Evolutionary conservation across 176 grass and related monocot species (phyloP), one percentile per base, ranked within the genome.

Genomic region (Oryza brachyantha): DNA sequence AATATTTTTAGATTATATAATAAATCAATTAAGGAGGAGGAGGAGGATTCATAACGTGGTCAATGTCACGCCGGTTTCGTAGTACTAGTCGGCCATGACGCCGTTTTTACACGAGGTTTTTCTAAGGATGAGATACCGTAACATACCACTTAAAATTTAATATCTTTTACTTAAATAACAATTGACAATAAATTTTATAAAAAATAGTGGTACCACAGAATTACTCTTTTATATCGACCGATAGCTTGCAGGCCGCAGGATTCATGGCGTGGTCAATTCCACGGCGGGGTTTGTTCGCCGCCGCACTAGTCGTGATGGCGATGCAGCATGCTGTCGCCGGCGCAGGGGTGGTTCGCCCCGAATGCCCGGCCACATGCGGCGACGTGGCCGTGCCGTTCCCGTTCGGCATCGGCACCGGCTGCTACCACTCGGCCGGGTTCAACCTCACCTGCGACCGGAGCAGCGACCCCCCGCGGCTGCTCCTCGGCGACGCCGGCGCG

Each of bases 321-420:
- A 4, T 54, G 50, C 50, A n/a, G 7, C 50, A 19, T 1, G 45
- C 45, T 48, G 16, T 48, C 45, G 45, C 45, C 45, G 45, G 16
- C 45, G 4, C 50, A 8, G 48, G 5, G 0, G 50, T 13, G 50
- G 50, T 41, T 9, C 39, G 7, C 0, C 69, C 69, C 11, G 48
- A 16, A 10, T 74, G 71, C 29, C 21, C 31, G 19, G 35, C 48
- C 29, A 29, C 45, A 10, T 74, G 48, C 31, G 71, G 71, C 71
- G 48, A 57, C 48, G 71, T 58, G 48, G 54, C 43, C 48, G 71
- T 74, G 71, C 48, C 71, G 21, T 74, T 57, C 71, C 70, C 70
- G 46, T 73, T 73, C 29, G 70, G 70, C 46, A 73, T 73, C 29
- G 70, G 70, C 70, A 19, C 70, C 70, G 70, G 70, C 48, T 73